phyloP scores from a whole-genome alignment of 2,329 filamentous ascomycete genomes.

The Zymoseptoria crescenta region DNA sequence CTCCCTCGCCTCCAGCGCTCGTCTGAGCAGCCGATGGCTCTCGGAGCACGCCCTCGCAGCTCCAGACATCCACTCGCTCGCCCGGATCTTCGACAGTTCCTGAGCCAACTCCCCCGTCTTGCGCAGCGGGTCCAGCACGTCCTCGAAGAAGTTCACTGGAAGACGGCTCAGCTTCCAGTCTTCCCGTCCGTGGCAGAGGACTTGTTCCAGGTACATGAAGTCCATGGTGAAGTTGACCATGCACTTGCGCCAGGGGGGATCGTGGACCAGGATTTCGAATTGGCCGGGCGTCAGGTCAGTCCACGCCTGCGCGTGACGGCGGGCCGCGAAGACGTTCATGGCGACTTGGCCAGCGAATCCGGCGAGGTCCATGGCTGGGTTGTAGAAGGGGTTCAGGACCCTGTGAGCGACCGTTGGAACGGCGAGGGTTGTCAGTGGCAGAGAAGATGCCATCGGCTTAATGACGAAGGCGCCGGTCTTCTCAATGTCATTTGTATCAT shows the following conservation, averaged over 20 bases:
- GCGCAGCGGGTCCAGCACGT: background rate
- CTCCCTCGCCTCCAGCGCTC: background rate
- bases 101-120: background rate
- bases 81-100: background rate
- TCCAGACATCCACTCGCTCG: background rate
- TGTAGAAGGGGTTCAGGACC: background rate
- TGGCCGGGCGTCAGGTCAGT: background rate
- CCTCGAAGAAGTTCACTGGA: background rate
- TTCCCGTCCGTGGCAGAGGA: background rate
- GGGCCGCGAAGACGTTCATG: background rate
- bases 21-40: background rate
- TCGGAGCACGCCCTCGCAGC: background rate
- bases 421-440: background rate
- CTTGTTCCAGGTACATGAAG: background rate
- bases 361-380: background rate
- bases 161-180: background rate
- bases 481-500: too few species aligned
- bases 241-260: background rate
- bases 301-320: background rate
- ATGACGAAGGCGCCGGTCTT: background rate
- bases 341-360: background rate
- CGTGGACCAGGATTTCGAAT: background rate
- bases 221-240: background rate
- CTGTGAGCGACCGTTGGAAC: background rate
- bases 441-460: background rate